Percentiles rank a stretch among this genome's conserved stretches.
Evolutionary conservation across 176 grass and related monocot genomes (phyloP).

Genomic region (Musa acuminata): DNA sequence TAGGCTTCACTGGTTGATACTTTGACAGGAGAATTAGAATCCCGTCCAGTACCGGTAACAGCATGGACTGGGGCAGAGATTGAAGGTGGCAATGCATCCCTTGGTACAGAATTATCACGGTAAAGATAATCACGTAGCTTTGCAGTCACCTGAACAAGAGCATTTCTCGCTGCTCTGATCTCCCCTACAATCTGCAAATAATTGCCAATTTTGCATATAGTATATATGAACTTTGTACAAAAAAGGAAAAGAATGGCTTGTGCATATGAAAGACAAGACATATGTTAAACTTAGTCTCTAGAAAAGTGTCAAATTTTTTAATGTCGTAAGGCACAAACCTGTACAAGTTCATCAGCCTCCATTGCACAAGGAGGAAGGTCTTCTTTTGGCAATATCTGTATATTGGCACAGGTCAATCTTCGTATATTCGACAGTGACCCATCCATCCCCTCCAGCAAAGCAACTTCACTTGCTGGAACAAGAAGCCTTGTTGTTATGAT

Average conservation of each 20-base stretch:
- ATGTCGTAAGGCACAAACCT: constrained; percentile 43
- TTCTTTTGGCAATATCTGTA: constrained; percentile 93
- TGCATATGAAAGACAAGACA: constrained; percentile 3
- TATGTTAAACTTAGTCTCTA: neutral
- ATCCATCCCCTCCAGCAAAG: constrained; percentile 67
- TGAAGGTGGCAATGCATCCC: constrained; percentile 21
- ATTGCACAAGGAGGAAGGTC: constrained; percentile 65
- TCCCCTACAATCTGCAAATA: constrained; percentile 87
- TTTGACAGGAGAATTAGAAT: constrained; percentile 41
- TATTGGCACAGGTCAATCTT: constrained; percentile 65
- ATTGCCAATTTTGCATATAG: constrained; percentile 4
- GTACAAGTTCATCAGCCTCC: constrained; percentile 91
- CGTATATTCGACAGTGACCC: constrained; percentile 81
- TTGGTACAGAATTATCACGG: constrained; percentile 48
- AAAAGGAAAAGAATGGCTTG: constrained; percentile 12
- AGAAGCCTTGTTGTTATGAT: constrained; percentile 91
- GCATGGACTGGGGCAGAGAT: neutral
- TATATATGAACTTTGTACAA: neutral
- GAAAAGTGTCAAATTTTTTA: neutral
- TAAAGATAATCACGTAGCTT: constrained; percentile 74
- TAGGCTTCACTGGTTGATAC: constrained; percentile 42
- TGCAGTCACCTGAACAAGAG: constrained; percentile 68
- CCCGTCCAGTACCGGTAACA: constrained; percentile 11
- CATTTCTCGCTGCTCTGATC: constrained; percentile 87
- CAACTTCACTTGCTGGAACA: constrained; percentile 77